Conservation (phyloP, 345 rosid species). For the Gynandropsis gynandra region DNA sequence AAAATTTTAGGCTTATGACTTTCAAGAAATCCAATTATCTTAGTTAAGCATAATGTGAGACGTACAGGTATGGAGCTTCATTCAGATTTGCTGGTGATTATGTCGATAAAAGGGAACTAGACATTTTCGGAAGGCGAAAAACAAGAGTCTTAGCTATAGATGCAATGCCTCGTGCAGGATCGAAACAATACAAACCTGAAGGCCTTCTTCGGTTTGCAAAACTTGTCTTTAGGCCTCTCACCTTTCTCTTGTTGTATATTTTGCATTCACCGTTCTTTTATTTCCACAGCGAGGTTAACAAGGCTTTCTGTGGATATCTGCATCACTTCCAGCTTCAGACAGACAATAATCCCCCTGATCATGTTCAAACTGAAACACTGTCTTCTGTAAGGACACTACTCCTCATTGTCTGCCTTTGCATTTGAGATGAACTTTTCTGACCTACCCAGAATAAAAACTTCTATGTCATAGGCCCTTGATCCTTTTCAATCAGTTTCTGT, state of each 20-base stretch:
- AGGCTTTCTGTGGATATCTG: conserved; percentile 78
- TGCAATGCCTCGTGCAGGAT: conserved; percentile 55
- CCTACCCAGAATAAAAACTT: neutral
- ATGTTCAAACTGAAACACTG: conserved; percentile 5
- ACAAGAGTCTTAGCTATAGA: conserved; percentile 74
- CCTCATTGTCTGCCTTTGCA: neutral
- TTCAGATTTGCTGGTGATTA: conserved; percentile 70
- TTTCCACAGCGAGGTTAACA: conserved; percentile 60
- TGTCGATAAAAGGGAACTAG: conserved; percentile 44
- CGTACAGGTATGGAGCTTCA: conserved; percentile 67
- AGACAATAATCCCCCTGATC: conserved; percentile 18
- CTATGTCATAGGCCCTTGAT: conserved; percentile 4
- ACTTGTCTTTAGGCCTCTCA: neutral
- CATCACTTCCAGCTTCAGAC: conserved; percentile 31
- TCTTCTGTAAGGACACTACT: conserved; percentile 15
- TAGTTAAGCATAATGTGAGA: conserved; percentile 15
- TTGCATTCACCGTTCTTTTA: conserved; percentile 1
- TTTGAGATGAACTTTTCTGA: conserved; percentile 6
- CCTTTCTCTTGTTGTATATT: neutral
- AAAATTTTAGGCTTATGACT: conserved; percentile 11
- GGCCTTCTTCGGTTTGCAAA: conserved; percentile 53
- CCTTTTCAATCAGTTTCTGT: conserved; percentile 3
- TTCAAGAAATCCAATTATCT: conserved; percentile 20
- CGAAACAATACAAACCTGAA: conserved; percentile 41
- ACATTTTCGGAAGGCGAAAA: conserved; percentile 49